Base-by-base conservation (phyloP, 1,284 basidiomycete genomes). In the Grifola frondosa region DNA sequence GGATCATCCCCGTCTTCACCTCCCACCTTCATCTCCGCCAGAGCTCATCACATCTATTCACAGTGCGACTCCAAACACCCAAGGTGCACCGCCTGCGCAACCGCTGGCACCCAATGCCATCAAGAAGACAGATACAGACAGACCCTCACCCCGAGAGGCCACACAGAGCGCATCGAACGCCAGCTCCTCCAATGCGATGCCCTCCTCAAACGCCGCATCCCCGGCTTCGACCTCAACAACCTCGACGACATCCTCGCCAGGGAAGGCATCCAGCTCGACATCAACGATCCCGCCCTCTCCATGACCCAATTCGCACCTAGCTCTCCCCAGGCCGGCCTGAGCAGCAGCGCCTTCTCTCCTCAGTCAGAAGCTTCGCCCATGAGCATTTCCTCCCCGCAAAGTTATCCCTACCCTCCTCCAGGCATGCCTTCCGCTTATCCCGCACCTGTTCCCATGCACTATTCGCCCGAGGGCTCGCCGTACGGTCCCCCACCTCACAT, bases 21-120 rank as follows among this genome's bases (percentile, higher is more conserved):
- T 31, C 30, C 30, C 42, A 37, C 59, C 59, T 61, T 52, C 45
- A 45, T 46, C 46, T 40, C 48, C 50, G 51, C 50, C 52, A 60
- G 57, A 56, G 40, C 55, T 60, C 45, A 40, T 49, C 32, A 42
- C 47, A 46, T 45, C 42, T 41, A 40, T 39, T 43, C 32, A 12
- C 58, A 88, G 87, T 89, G 86, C 74, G 86, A 89, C 65, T 88
- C 86, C 5, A 88, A 88, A 62, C 85, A 87, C 62, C 86, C 86
- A 32, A 69, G 81, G 61, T 89, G 86, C 59, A 83, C 84, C 8
- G 83, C 87, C 25, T 89, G 86, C 62, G 76, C 81, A 35, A 81
- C 81, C 7, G 84, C 86, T 0, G 81, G 80, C 46, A 81, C 81
- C 0, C 63, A 74, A 34, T 89, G 86, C 67, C 80, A 88, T 56